A percentile compares a stretch with the other conserved stretches of the same genome.
phyloP scores from a whole-genome alignment of 2,329 filamentous ascomycete genomes.

The Aspergillus flavus region DNA sequence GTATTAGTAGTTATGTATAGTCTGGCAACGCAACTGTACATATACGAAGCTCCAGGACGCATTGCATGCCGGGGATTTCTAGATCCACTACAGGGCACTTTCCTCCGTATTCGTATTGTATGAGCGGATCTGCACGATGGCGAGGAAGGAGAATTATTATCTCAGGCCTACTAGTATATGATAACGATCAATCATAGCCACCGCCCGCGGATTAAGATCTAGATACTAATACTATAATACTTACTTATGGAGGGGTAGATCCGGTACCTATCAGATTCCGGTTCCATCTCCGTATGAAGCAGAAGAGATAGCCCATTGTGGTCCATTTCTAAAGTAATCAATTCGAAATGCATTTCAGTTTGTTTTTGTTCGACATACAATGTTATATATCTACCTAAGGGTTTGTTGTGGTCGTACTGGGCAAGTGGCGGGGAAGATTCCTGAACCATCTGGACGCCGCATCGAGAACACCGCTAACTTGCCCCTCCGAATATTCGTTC shows the following conservation, averaged over 20 bases:
- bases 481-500: not conserved
- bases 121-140: not conserved
- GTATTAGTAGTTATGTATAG: not conserved
- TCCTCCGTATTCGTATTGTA: not conserved
- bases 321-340: not conserved
- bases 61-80: not conserved
- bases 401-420: not conserved
- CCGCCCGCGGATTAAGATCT: not conserved
- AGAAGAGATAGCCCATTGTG: not conserved
- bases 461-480: slow-evolving; percentile 13
- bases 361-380: not conserved
- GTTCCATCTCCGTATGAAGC: not conserved
- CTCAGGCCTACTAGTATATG: not conserved
- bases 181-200: not conserved
- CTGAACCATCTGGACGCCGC: slow-evolving; percentile 27
- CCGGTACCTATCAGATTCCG: not conserved
- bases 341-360: not conserved
- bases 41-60: not conserved
- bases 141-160: not conserved
- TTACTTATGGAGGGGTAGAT: not conserved
- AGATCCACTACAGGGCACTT: not conserved
- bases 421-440: slow-evolving; percentile 14
- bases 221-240: too few relatives aligned
- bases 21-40: too few relatives aligned
- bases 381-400: too few relatives aligned